A percentile compares a stretch with the other conserved stretches of the same genome.
phyloP scores from a whole-genome alignment of 2,329 filamentous ascomycete species.

The Fusarium bulbicola region DNA sequence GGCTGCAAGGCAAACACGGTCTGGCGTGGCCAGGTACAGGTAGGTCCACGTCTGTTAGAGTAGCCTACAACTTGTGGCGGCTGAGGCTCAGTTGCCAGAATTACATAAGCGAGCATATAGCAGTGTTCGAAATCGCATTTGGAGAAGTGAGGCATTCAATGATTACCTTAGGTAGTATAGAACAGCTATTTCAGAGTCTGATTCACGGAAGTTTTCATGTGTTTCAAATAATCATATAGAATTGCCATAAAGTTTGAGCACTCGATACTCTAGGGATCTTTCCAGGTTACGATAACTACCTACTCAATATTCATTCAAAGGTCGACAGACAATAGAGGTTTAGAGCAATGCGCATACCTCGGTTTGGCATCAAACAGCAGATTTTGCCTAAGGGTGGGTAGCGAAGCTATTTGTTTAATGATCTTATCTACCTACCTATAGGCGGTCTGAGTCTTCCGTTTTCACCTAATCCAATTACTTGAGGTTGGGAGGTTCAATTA shows the following conservation, averaged over 20 bases:
- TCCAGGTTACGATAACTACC: background rate
- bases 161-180: background rate
- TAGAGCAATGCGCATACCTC: background rate
- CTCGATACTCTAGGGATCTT: background rate
- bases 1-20: constrained; percentile 54
- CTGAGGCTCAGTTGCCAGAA: constrained; percentile 12
- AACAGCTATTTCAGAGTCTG: background rate
- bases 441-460: too few relatives aligned
- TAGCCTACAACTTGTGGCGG: constrained; percentile 28
- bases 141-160: background rate
- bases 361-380: background rate
- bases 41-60: constrained; percentile 34
- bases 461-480: background rate
- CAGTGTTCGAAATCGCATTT: background rate
- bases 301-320: background rate
- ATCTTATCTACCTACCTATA: background rate
- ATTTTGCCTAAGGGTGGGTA: background rate
- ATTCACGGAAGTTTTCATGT: background rate
- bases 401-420: background rate
- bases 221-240: background rate
- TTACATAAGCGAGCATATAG: background rate
- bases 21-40: constrained; percentile 49
- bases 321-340: background rate
- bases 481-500: background rate
- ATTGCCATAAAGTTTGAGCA: too few relatives aligned